Evolutionary conservation across 129 eudicot genomes (phyloP), one percentile per base, ranked within the genome.

Genomic region (Solidago caesia): DNA sequence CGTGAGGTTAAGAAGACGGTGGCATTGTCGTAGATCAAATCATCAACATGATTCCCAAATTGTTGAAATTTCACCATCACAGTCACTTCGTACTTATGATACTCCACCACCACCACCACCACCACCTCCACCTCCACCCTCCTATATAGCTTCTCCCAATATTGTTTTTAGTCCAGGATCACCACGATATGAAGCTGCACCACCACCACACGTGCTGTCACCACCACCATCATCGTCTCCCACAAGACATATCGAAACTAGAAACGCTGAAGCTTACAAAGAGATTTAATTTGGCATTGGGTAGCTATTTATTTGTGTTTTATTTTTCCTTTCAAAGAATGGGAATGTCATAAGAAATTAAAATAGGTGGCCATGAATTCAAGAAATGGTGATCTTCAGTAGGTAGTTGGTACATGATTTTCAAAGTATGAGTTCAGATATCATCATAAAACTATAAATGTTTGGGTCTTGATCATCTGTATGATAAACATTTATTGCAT

Each of bases 1-100:
- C 64, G 41, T 83, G 64, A 85, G 97, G 87, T 88, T 89, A 84
- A 81, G 82, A 80, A 79, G 92, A 78, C 70, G 87, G 60, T 73
- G 87, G 53, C 64, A 76, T 64, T 68, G 8, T 1, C 53, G 60
- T 9, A 56, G 46, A 67, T 71, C 80, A 44, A 69, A 77, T 46
- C 87, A 33, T 15, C 78, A 43, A 42, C 79, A 2, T 4, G 74
- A 57, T 47, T 11, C 70, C 72, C 33, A 43, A 14, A 33, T 6
- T 41, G 42, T 7, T 57, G 83, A 73, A 57, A 73, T 42, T 0
- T 55, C 75, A 58, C 70, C 79, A 39, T 60, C 83, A 55, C 74
- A 74, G 41, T n/a, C 76, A 78, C 42, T 61, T 41, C 44, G 4
- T 44, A 12, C 1, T 9, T n/a, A 2, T 5, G 73, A 77, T 15